A percentile compares a stretch with the other conserved stretches of the same genome.
phyloP scores from a whole-genome alignment of 441 rosid species.

The Pelargonium exstipulatum region DNA sequence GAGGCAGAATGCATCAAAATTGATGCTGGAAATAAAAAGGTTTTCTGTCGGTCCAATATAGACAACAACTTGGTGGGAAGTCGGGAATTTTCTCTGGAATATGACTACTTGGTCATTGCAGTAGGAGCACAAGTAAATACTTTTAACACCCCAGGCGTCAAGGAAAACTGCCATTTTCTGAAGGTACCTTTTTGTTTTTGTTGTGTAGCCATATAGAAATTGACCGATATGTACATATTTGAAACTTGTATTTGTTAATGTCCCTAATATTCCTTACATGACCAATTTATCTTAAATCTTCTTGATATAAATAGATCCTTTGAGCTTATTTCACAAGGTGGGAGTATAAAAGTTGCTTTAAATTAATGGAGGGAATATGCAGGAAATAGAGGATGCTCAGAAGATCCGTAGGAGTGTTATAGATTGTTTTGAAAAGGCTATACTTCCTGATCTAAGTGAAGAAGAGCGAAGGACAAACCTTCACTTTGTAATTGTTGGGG shows the following conservation, averaged over 20 bases:
- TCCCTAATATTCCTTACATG: neutral
- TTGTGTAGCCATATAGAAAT: neutral
- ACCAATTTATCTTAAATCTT: neutral
- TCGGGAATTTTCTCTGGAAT: constrained; percentile 66
- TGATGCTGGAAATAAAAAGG: constrained; percentile 68
- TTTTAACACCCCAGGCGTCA: constrained; percentile 91
- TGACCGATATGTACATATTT: neutral
- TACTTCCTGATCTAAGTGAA: constrained; percentile 70
- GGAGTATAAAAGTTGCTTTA: neutral
- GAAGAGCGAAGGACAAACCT: constrained; percentile 83
- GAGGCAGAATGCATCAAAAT: constrained; percentile 95
- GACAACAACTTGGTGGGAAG: constrained; percentile 43
- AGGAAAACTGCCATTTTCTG: constrained; percentile 80
- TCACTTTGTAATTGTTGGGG: constrained; percentile 96
- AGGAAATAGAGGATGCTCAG: constrained; percentile 99
- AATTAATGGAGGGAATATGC: constrained; percentile 12
- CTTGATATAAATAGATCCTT: neutral
- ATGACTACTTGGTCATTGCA: constrained; percentile 86
- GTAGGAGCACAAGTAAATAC: constrained; percentile 95
- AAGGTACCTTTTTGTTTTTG: constrained; percentile 45
- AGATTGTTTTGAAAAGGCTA: constrained; percentile 85
- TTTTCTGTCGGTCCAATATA: constrained; percentile 57
- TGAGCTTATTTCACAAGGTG: too few relatives aligned
- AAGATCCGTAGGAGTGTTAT: constrained; percentile 72
- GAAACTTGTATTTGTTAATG: neutral